Percentiles rank a stretch among this genome's conserved stretches.
These are phyloP conservation scores for Epithemia pelagica DNA, from an alignment of 108 stramenopile species.

Conservation along the genomic window DNA sequence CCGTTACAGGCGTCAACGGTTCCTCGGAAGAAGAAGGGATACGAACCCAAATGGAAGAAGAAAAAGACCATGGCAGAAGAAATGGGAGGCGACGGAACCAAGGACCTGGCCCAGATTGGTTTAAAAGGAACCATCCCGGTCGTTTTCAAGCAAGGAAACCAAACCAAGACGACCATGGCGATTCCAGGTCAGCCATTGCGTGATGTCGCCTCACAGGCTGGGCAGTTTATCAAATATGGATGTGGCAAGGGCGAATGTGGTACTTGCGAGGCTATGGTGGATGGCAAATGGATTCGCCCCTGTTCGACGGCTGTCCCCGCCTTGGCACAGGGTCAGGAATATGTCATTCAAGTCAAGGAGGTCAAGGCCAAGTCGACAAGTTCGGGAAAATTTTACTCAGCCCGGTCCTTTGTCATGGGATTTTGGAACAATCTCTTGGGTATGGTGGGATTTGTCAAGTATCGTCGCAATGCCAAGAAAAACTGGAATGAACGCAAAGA, in stretches of 20 bases:
- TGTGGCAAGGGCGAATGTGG: slow-evolving; percentile 93
- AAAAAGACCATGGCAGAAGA: slow-evolving; percentile 59
- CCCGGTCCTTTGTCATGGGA: slow-evolving; percentile 68
- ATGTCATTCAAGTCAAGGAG: slow-evolving; percentile 55
- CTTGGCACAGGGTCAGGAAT: slow-evolving; percentile 20
- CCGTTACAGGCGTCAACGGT: not conserved
- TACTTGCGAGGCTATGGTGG: slow-evolving; percentile 71
- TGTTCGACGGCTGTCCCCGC: slow-evolving; percentile 65
- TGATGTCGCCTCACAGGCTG: slow-evolving; percentile 80
- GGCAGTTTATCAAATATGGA: slow-evolving; percentile 86
- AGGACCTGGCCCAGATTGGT: slow-evolving; percentile 46
- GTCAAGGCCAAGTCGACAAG: slow-evolving; percentile 46
- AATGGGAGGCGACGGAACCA: slow-evolving; percentile 5
- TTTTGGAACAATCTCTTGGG: slow-evolving; percentile 82
- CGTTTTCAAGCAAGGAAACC: slow-evolving; percentile 71
- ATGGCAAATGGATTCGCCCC: slow-evolving; percentile 80
- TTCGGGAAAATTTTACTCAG: slow-evolving; percentile 66
- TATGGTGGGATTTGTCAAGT: slow-evolving; percentile 79
- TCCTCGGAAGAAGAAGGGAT: slow-evolving; percentile 14
- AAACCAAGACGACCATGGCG: slow-evolving; percentile 58
- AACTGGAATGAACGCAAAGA: slow-evolving; percentile 68
- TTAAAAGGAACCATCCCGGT: slow-evolving; percentile 65
- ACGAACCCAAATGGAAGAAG: slow-evolving; percentile 82
- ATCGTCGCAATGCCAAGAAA: slow-evolving; percentile 49
- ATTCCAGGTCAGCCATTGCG: slow-evolving; percentile 64